A percentile compares a stretch with the other conserved stretches of the same genome.
These are phyloP conservation scores for Trifolium dubium DNA, from an alignment of 306 rosid genomes.

Conservation along the genomic window DNA sequence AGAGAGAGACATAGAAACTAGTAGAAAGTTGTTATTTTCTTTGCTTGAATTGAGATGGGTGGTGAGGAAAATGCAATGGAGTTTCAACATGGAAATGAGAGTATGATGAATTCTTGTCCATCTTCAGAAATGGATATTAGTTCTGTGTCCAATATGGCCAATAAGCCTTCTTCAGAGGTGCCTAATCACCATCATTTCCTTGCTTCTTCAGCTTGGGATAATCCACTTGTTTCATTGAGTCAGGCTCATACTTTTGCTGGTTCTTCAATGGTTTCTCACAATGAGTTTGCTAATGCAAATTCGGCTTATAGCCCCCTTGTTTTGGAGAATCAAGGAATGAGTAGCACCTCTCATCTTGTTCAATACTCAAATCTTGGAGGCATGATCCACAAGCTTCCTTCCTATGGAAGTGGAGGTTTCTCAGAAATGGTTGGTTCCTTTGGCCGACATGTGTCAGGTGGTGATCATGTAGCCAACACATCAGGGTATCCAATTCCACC, in stretches of 20 bases:
- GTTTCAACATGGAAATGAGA: slow-evolving; percentile 66
- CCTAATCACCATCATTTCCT: slow-evolving; percentile 56
- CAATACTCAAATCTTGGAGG: slow-evolving; percentile 73
- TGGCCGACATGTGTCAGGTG: slow-evolving; percentile 60
- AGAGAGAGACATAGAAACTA: slow-evolving; percentile 19
- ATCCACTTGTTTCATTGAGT: slow-evolving; percentile 74
- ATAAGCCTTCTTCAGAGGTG: slow-evolving; percentile 66
- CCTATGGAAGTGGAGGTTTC: slow-evolving; percentile 77
- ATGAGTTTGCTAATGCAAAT: slow-evolving; percentile 57
- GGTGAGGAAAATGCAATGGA: slow-evolving; percentile 71
- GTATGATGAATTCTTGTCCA: slow-evolving; percentile 36
- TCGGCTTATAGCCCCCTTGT: slow-evolving; percentile 56
- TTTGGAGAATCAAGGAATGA: slow-evolving; percentile 71
- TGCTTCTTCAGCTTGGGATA: slow-evolving; percentile 84
- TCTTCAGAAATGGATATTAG: slow-evolving; percentile 64
- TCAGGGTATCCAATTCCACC: slow-evolving; percentile 48
- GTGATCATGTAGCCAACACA: slow-evolving; percentile 47
- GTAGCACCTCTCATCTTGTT: slow-evolving; percentile 66
- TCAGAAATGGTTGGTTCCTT: slow-evolving; percentile 75
- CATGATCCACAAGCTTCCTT: slow-evolving; percentile 68
- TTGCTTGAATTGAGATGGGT: slow-evolving; percentile 64
- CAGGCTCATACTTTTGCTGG: slow-evolving; percentile 77
- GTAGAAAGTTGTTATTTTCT: slow-evolving; percentile 30
- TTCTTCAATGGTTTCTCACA: slow-evolving; percentile 69
- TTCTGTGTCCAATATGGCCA: slow-evolving; percentile 56